A percentile compares a stretch with the other conserved stretches of the same genome.
Evolutionary conservation across 805 yeast genomes (phyloP).

Genomic region (Naumovozyma dairenensis): DNA sequence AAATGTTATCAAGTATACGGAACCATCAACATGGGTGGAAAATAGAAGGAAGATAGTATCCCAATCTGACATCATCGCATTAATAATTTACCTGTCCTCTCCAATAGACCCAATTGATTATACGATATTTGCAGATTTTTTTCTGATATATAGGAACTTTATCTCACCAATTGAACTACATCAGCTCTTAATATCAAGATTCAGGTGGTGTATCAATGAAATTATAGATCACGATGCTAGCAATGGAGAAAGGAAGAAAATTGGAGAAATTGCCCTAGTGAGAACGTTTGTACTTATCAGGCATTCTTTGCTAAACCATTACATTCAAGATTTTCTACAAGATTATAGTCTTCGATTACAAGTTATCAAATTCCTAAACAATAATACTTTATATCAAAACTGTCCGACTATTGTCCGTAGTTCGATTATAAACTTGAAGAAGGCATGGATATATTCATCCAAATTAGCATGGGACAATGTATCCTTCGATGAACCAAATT

Average conservation of each 20-base stretch:
- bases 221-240: conserved; percentile 8
- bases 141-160: conserved; percentile 71
- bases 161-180: conserved; percentile 49
- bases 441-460: conserved; percentile 35
- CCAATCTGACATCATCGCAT: conserved; percentile 24
- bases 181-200: conserved; percentile 50
- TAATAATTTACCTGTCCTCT: conserved; percentile 55
- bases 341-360: conserved; percentile 38
- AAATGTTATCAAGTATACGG: too few species aligned
- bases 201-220: conserved; percentile 58
- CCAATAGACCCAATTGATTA: conserved; percentile 66
- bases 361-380: conserved; percentile 36
- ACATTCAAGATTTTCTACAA: conserved; percentile 69
- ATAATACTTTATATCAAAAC: conserved; percentile 5
- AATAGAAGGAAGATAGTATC: conserved; percentile 10
- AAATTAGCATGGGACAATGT: conserved; percentile 23
- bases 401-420: conserved; percentile 25
- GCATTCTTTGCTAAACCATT: conserved; percentile 85
- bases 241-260: conserved; percentile 9
- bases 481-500: conserved; percentile 11
- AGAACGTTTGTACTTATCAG: conserved; percentile 80
- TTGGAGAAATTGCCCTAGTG: conserved; percentile 60
- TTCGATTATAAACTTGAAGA: conserved; percentile 38
- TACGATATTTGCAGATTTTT: conserved; percentile 71
- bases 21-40: conserved; percentile 19